Conservation (phyloP, 1,139 yeast species). For the Nakaseomyces nivariensis region DNA sequence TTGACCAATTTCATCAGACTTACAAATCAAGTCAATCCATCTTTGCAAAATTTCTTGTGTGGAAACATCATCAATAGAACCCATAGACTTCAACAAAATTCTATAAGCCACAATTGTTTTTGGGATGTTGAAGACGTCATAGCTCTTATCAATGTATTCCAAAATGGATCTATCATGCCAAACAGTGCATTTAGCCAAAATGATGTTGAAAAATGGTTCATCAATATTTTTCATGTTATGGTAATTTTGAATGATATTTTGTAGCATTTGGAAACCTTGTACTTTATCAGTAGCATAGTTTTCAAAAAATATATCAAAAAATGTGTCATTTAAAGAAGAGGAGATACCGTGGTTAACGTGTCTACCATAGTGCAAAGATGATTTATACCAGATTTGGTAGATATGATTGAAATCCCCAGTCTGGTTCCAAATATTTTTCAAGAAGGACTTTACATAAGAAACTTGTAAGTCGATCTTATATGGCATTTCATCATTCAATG, state of each 20-base stretch:
- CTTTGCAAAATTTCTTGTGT: conserved; percentile 44
- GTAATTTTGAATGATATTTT: conserved; percentile 48
- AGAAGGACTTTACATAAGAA: conserved; percentile 58
- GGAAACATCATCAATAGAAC: conserved; percentile 46
- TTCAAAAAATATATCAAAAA: conserved; percentile 59
- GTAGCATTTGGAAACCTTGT: conserved; percentile 50
- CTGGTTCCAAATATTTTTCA: conserved; percentile 52
- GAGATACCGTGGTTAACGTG: conserved; percentile 57
- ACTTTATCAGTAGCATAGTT: conserved; percentile 44
- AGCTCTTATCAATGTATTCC: conserved; percentile 54
- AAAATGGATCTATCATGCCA: conserved; percentile 65
- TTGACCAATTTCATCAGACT: conserved; percentile 46
- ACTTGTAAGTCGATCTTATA: conserved; percentile 65
- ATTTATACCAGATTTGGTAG: conserved; percentile 53
- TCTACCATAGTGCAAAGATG: conserved; percentile 48
- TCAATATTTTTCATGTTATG: conserved; percentile 50
- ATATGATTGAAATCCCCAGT: conserved; percentile 51
- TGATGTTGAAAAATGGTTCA: conserved; percentile 71
- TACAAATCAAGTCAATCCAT: conserved; percentile 51
- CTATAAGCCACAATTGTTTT: conserved; percentile 68
- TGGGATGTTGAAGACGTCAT: conserved; percentile 46
- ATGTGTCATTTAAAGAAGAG: conserved; percentile 58
- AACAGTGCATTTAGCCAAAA: conserved; percentile 53
- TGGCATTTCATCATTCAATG: conserved; percentile 56
- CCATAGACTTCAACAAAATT: conserved; percentile 66